These are phyloP conservation scores for Jacaranda copaia DNA, from an alignment of 257 asterid genomes.

Conservation along the genomic window DNA sequence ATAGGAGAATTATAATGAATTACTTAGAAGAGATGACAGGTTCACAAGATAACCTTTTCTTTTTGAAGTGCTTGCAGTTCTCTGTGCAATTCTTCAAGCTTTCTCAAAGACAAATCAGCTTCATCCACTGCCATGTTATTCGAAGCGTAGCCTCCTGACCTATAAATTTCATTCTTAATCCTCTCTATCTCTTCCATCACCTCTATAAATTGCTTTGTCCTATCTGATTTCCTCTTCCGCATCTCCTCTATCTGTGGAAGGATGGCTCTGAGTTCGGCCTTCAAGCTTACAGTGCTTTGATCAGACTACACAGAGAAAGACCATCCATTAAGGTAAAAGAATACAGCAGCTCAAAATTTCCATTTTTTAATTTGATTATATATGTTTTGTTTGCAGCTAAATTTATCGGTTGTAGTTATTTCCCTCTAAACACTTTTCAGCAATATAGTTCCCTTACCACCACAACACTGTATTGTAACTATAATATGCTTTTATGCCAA, in stretches of 20 bases:
- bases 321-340: conserved; percentile 10
- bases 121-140: conserved; percentile 60
- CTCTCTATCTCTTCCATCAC: conserved; percentile 69
- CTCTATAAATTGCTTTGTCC: conserved; percentile 75
- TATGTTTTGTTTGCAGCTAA: conserved; percentile 10
- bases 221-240: conserved; percentile 79
- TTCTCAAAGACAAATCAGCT: conserved; percentile 80
- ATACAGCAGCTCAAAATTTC: background rate
- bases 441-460: background rate
- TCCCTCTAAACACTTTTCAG: conserved; percentile 13
- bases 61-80: conserved; percentile 82
- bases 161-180: conserved; percentile 69
- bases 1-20: conserved; percentile 13
- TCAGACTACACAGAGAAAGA: conserved; percentile 61
- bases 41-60: conserved; percentile 73
- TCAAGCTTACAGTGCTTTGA: conserved; percentile 78
- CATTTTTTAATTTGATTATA: background rate
- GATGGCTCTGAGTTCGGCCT: conserved; percentile 78
- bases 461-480: background rate
- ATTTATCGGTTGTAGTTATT: background rate
- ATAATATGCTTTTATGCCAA: too few relatives aligned
- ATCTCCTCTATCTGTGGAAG: conserved; percentile 92
- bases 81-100: conserved; percentile 78
- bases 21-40: conserved; percentile 13
- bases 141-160: conserved; percentile 45